Evolutionary conservation across 2,329 filamentous ascomycete genomes (phyloP).

Genomic region (Byssoonygena ceratinophila): DNA sequence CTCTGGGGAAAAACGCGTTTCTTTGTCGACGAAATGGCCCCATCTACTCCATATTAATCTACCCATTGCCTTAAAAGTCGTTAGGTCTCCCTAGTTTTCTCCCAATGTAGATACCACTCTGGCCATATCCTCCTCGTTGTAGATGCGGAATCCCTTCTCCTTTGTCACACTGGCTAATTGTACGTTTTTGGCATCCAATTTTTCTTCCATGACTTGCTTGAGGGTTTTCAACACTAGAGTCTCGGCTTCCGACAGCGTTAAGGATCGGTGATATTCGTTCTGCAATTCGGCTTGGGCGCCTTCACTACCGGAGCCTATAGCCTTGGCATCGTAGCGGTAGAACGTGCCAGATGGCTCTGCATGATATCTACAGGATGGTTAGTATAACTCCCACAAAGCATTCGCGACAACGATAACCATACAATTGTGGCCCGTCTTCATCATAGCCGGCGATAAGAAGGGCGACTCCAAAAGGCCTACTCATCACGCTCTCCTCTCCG

Average conservation of each 20-base stretch:
- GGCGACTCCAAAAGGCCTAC: conserved; percentile 89
- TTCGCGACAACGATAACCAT: conserved; percentile 24
- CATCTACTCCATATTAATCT: conserved; percentile 5
- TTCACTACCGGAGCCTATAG: conserved; percentile 93
- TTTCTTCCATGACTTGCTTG: conserved; percentile 99
- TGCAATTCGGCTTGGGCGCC: conserved; percentile 96
- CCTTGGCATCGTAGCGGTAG: conserved; percentile 98
- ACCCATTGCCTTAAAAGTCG: neutral
- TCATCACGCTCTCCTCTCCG: conserved; percentile 98
- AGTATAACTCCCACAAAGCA: neutral
- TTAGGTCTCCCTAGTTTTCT: conserved; percentile 31
- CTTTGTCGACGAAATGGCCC: neutral
- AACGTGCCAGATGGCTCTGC: conserved; percentile 97
- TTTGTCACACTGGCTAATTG: conserved; percentile 96
- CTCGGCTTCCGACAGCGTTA: conserved; percentile 86
- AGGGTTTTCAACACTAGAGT: conserved; percentile 92
- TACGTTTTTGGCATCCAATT: conserved; percentile 96
- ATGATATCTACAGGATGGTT: conserved; percentile 57
- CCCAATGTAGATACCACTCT: conserved; percentile 65
- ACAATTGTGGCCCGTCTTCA: conserved; percentile 88
- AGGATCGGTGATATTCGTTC: conserved; percentile 97
- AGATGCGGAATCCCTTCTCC: conserved; percentile 97
- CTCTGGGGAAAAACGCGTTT: neutral
- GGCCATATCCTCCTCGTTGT: conserved; percentile 95
- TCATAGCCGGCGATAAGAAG: conserved; percentile 94